phyloP scores from a whole-genome alignment of 805 yeast species.

The Schizosaccharomyces octosporus region DNA sequence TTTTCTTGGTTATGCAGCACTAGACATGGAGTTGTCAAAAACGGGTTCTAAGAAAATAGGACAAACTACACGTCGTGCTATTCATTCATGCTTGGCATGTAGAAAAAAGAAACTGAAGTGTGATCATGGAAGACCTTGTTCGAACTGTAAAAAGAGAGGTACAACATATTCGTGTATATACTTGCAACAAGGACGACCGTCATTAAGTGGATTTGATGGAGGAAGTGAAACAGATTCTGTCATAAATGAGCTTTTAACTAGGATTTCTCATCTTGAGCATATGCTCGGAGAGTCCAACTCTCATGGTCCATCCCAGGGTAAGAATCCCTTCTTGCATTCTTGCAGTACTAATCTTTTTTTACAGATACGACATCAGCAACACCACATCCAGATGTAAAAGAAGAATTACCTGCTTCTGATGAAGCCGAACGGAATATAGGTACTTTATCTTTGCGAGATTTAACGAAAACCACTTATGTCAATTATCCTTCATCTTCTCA shows the following conservation, averaged over 20 bases:
- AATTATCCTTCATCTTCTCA: not conserved
- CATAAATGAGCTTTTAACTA: not conserved
- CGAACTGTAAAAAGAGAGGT: not conserved
- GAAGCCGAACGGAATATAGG: not conserved
- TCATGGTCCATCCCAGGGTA: not conserved
- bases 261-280: not conserved
- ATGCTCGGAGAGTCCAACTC: not conserved
- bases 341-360: too few relatives aligned
- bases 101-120: not conserved
- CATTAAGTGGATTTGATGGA: not conserved
- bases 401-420: not conserved
- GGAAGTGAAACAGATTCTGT: not conserved
- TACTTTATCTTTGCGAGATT: not conserved
- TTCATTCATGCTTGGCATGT: not conserved
- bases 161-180: not conserved
- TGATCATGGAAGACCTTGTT: not conserved
- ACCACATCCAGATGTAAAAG: too few relatives aligned
- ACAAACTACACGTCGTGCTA: not conserved
- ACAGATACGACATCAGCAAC: too few relatives aligned
- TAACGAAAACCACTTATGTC: not conserved
- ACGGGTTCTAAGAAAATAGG: not conserved
- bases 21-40: not conserved
- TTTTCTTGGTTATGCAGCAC: not conserved
- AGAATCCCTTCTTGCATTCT: too few relatives aligned
- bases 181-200: not conserved